Percentiles rank a stretch among this genome's conserved stretches.
Conservation (phyloP, 192 early-diverging fungal genomes). For the Entomortierella beljakovae region DNA sequence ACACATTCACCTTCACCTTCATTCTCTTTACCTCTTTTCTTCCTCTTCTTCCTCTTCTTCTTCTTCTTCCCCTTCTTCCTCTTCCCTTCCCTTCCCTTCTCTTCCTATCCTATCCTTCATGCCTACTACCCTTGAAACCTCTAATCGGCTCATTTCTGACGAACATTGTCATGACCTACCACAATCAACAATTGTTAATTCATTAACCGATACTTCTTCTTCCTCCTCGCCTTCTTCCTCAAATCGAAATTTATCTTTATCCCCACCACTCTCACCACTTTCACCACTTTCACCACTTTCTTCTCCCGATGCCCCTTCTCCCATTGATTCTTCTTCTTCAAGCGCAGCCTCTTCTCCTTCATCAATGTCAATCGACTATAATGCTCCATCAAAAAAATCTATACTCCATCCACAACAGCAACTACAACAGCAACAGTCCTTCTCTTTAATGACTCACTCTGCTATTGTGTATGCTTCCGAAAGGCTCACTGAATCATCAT, state of each 20-base stretch:
- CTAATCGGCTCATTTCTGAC: background rate
- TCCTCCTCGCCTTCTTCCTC: no score
- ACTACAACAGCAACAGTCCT: background rate
- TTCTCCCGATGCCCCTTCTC: background rate
- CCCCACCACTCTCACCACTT: background rate
- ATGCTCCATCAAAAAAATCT: background rate
- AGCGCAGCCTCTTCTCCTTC: background rate
- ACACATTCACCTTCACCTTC: background rate
- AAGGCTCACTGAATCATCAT: conserved; percentile 8
- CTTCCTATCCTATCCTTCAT: background rate
- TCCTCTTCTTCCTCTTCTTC: background rate
- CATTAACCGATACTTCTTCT: no score
- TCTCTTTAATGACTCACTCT: conserved; percentile 22
- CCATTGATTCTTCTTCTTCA: background rate
- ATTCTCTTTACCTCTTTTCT: background rate
- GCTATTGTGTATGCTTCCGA: conserved; percentile 37
- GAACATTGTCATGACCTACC: background rate
- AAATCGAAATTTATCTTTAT: no score
- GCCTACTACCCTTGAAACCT: background rate
- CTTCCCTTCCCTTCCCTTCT: background rate
- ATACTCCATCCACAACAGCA: background rate
- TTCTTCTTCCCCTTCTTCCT: background rate
- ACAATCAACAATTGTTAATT: no score
- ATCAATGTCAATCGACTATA: background rate
- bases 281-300: background rate